Base-by-base conservation (phyloP, 306 rosid species). In the Ormosia emarginata region DNA sequence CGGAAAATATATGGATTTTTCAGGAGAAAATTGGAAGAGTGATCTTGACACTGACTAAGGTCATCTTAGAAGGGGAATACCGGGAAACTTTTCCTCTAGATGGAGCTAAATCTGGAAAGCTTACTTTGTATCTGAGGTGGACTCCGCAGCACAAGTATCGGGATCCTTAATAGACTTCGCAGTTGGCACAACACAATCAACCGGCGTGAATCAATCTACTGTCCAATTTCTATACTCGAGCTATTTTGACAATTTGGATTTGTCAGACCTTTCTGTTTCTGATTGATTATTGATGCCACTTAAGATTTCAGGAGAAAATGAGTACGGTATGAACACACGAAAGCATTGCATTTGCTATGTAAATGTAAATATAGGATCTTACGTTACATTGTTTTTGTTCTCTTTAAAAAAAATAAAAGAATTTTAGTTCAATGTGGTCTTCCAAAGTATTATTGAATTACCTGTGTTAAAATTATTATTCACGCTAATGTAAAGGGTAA, bases 11-110 rank as follows among this genome's bases (percentile, higher is more conserved):
- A 30, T 77, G 74, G 32, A 40, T 82, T 15, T 80, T 74, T 52
- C 88, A 93, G 97, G 93, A 92, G 15, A 93, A 90, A 87, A 79
- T 95, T 43, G 98, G 99, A 50, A 92, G 85, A 77, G 91, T 88
- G 41, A 75, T 90, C 82, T 63, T 93, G 94, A 92, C 99, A 36
- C 89, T 95, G 30, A 95, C 98, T 0, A 95, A 89, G 84, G 94
- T 75, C 41, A 69, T 92, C 36, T 41, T 91, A 59, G 95, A 93
- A 87, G 94, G 96, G 55, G 99, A 95, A 83, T 84, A 82, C 76
- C 88, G 79, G 57, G 94, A 86, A 43, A 74, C 88, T 56, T 89
- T 44, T 78, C 79, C 77, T 17, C 57, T 93, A 14, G 92, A 92
- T 8, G 89, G 85, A 46, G 87, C 98, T 46, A 88, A 91, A 90